Evolutionary conservation across 2,329 filamentous ascomycete species (phyloP), one percentile per base, ranked within the genome.

Genomic region (Claviceps maximensis): DNA sequence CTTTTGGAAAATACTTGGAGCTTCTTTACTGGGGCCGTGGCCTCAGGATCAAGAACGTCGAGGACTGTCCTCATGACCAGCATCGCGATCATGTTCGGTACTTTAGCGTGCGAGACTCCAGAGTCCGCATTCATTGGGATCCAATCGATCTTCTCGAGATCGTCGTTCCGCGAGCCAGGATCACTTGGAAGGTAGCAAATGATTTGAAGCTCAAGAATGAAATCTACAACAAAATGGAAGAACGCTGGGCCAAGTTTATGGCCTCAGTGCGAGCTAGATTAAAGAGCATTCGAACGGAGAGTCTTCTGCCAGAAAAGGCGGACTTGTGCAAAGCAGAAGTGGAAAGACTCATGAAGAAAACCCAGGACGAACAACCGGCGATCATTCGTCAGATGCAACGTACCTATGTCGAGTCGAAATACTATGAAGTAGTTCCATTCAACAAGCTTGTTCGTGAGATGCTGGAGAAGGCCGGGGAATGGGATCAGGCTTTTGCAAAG

Each of bases 111-210:
- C 84, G 86, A 55, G 89, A 95, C 63, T 82, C 90, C 51, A 86
- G 87, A 8, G 78, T 98, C 45, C 82, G 89, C 23, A 84, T 98
- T 53, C 91, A 96, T 64, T 95, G 94, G 68, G 93, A 97, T 62
- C 80, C 86, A 0, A 90, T 98, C 54, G 88, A 93, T 59, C 78
- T 98, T 8, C 83, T 97, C 40, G 94, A 98, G 66, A 90, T 98
- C 55, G 84, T 95, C 51, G 93, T 97, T 2, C 93, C 93, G 1
- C 80, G 90, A 53, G 82, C 89, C 27, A 82, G 87, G 53, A 86
- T 98, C 50, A 96, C 91, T 0, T 98, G 94, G 91, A 97, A 96
- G 67, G 93, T 98, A 27, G 91, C 95, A 59, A 87, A 94, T 58
- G 93, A 98, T 64, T 71, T 98, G 49, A 86, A 79, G 58, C 77